These are phyloP conservation scores for Solanum bulbocastanum DNA, from an alignment of 257 asterid genomes.

Conservation along the genomic window DNA sequence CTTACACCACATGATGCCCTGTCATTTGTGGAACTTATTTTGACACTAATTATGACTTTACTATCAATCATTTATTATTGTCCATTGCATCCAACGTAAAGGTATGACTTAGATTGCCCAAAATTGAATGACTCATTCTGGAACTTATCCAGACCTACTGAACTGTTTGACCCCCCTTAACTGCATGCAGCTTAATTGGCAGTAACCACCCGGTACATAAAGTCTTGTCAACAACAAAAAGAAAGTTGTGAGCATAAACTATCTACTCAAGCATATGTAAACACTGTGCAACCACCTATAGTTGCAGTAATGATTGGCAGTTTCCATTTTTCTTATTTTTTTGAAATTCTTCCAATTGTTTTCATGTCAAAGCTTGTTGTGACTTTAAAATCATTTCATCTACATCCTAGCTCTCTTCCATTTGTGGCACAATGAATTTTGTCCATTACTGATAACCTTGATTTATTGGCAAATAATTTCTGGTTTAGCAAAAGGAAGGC, in stretches of 20 bases:
- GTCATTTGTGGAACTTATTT: not conserved
- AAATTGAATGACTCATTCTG: not conserved
- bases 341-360: not conserved
- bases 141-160: not conserved
- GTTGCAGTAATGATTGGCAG: not conserved
- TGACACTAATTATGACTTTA: not conserved
- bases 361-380: not conserved
- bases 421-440: not conserved
- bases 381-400: not conserved
- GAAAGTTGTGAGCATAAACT: not conserved
- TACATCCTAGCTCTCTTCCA: not conserved
- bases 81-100: not conserved
- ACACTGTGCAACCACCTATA: not conserved
- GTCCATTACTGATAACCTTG: not conserved
- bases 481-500: constrained; percentile 45
- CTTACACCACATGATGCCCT: not conserved
- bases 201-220: not conserved
- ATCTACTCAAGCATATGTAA: not conserved
- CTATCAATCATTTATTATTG: not conserved
- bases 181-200: not conserved
- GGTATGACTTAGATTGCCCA: not conserved
- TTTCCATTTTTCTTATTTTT: not conserved
- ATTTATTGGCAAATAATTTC: not conserved
- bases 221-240: not conserved
- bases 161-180: not conserved